phyloP scores from a whole-genome alignment of 1,284 basidiomycete species.

The Porodaedalea pini region DNA sequence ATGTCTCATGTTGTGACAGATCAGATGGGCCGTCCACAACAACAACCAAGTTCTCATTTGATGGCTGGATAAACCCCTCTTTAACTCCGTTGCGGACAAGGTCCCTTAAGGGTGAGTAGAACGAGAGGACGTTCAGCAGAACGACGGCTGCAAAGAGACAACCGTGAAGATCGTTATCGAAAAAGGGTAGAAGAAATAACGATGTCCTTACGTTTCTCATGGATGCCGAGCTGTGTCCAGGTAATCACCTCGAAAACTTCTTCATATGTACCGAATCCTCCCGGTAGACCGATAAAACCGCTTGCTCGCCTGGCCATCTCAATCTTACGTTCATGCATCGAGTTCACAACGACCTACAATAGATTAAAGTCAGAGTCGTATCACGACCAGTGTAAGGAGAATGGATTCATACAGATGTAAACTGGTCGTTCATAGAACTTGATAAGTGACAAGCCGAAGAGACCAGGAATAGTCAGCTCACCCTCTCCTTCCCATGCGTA shows the following conservation, averaged over 20 bases:
- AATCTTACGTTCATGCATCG: conserved; percentile 91
- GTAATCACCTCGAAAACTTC: conserved; percentile 90
- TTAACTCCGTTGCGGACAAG: conserved; percentile 65
- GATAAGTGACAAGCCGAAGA: neutral
- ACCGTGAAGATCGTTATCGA: neutral
- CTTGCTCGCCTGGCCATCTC: conserved; percentile 78
- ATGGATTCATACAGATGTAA: conserved; percentile 46
- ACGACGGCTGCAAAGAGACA: conserved; percentile 56
- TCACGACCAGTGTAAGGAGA: neutral
- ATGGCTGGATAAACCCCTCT: conserved; percentile 71
- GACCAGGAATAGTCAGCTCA: conserved; percentile 25
- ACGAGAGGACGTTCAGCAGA: conserved; percentile 77
- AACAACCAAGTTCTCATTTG: conserved; percentile 56
- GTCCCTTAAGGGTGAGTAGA: conserved; percentile 74
- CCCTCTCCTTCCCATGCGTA: conserved; percentile 43
- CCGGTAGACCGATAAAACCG: conserved; percentile 85
- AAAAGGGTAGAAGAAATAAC: conserved; percentile 16
- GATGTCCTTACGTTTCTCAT: conserved; percentile 66
- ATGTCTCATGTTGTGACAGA: conserved; percentile 49
- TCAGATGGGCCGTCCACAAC: conserved; percentile 72
- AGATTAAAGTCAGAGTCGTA: neutral
- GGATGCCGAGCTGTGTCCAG: conserved; percentile 89
- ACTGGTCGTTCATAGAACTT: conserved; percentile 32
- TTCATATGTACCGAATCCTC: conserved; percentile 90
- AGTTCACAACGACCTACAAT: conserved; percentile 64